Evolutionary conservation across 352 stramenopile genomes (phyloP), one percentile per base, ranked within the genome.

Genomic region (Globisporangium polare): DNA sequence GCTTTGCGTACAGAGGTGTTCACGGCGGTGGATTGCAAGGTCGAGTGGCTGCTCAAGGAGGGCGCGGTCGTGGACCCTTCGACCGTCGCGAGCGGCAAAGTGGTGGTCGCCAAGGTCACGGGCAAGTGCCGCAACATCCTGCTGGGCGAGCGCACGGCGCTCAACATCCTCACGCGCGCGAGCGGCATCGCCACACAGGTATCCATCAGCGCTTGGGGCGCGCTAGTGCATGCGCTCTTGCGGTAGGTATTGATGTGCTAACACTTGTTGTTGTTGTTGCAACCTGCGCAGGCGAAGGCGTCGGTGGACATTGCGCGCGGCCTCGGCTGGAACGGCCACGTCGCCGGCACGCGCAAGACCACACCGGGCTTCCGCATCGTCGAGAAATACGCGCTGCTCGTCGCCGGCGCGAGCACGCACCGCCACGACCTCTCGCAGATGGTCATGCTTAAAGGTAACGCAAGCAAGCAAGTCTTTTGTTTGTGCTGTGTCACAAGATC

Each of bases 331-430:
- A 79, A 91, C 26, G 97, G 97, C 58, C 85, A 94, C 68, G 90
- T 99, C 33, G 96, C 96, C 24, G 97, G 96, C 47, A 99, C 97
- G 53, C 85, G 97, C 61, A 99, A 99, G 84, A 99, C 96, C 39
- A 99, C 97, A 43, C 97, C 97, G 10, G 97, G 97, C 67, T 99
- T 99, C 73, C 87, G 96, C 3, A 72, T 99, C 20, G 96, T 99
- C 18, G 97, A 99, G 73, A 99, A 99, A 77, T 99, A 99, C 77
- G 97, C 95, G 54, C 70, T 99, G 51, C 71, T 99, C 5, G 96
- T 99, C 22, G 97, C 95, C 7, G 97, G 97, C 27, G 90, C 86
- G 42, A 86, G 83, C 42, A 98, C 94, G 58, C 94, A 98, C 80
- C 86, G 97, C 61, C 82, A 99, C 65, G 96, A 99, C 79, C 75